Evolutionary conservation across 2,329 filamentous ascomycete species (phyloP).

Genomic region (Paracamarosporium sp.): DNA sequence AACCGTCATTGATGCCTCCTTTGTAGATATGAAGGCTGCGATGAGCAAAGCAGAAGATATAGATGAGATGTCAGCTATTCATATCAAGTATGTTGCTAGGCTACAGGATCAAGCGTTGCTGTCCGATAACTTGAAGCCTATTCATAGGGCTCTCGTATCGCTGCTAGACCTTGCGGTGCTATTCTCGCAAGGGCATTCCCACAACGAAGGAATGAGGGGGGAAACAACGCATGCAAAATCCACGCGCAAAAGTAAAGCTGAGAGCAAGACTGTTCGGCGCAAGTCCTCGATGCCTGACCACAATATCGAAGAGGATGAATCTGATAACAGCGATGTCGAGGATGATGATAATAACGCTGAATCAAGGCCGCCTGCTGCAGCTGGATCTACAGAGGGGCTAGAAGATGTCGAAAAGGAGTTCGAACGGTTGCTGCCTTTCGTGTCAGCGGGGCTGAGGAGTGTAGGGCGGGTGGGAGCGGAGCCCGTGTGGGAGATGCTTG

Average conservation of each 20-base stretch:
- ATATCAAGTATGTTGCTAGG: slow-evolving; percentile 67
- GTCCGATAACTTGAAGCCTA: slow-evolving; percentile 70
- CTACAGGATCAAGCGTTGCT: slow-evolving; percentile 75
- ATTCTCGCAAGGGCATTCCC: slow-evolving; percentile 68
- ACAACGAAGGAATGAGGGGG: no score
- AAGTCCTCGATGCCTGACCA: slow-evolving; percentile 23
- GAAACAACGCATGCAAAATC: not conserved
- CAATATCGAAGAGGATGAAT: slow-evolving; percentile 20
- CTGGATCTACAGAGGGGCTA: slow-evolving; percentile 52
- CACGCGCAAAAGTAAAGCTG: slow-evolving; percentile 34
- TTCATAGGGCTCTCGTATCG: slow-evolving; percentile 75
- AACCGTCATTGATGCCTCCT: slow-evolving; percentile 71
- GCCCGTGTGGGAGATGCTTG: slow-evolving; percentile 78
- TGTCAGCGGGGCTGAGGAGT: slow-evolving; percentile 74
- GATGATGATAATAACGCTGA: slow-evolving; percentile 9
- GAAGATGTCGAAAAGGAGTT: slow-evolving; percentile 67
- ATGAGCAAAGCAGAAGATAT: slow-evolving; percentile 73
- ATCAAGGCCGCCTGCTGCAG: not conserved
- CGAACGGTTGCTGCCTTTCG: slow-evolving; percentile 70
- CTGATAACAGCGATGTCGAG: slow-evolving; percentile 29
- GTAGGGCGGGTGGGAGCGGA: slow-evolving; percentile 77
- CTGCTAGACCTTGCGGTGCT: slow-evolving; percentile 77
- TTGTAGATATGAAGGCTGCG: slow-evolving; percentile 60
- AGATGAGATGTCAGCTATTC: slow-evolving; percentile 78
- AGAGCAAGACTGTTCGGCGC: slow-evolving; percentile 25